These are phyloP conservation scores for Prorocentrum cordatum DNA, from an alignment of 169 alveolate genomes.

Conservation along the genomic window DNA sequence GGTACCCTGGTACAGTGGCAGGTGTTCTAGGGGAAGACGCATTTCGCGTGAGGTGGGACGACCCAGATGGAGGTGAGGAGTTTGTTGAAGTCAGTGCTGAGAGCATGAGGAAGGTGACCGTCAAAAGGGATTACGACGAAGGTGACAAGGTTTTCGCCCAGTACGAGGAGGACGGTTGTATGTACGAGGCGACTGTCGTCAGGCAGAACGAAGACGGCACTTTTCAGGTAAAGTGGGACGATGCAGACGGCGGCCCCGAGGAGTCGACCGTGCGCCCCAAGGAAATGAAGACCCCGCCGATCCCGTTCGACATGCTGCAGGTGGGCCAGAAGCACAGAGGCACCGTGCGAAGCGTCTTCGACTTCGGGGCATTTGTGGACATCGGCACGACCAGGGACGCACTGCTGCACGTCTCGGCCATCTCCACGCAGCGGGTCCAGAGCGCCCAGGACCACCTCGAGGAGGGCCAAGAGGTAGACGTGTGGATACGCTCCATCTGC, in stretches of 20 bases:
- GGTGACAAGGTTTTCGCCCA: not conserved
- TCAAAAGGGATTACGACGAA: not conserved
- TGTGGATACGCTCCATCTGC: conserved; percentile 13
- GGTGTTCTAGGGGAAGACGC: conserved; percentile 17
- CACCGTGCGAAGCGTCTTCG: conserved; percentile 12
- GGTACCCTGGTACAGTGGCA: conserved; percentile 22
- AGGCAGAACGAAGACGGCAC: not conserved
- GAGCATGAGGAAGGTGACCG: not conserved
- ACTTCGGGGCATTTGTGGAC: conserved; percentile 42
- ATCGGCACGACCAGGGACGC: conserved; percentile 19
- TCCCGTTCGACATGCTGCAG: conserved; percentile 11
- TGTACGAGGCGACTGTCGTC: not conserved
- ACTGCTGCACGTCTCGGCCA: conserved; percentile 18
- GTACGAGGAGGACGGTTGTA: conserved; percentile 3
- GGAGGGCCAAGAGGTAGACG: conserved; percentile 34
- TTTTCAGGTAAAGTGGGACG: conserved; percentile 32
- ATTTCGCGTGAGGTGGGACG: conserved; percentile 30
- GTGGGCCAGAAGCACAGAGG: conserved; percentile 24
- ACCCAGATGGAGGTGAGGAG: conserved; percentile 22
- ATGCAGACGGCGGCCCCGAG: conserved; percentile 37
- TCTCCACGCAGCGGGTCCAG: no score
- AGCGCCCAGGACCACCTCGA: no score
- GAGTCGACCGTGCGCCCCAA: not conserved
- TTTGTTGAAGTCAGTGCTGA: not conserved
- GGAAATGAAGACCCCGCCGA: conserved; percentile 48